Conservation (phyloP, 495 filamentous ascomycete genomes). For the Lasiosphaeriaceae sp. region DNA sequence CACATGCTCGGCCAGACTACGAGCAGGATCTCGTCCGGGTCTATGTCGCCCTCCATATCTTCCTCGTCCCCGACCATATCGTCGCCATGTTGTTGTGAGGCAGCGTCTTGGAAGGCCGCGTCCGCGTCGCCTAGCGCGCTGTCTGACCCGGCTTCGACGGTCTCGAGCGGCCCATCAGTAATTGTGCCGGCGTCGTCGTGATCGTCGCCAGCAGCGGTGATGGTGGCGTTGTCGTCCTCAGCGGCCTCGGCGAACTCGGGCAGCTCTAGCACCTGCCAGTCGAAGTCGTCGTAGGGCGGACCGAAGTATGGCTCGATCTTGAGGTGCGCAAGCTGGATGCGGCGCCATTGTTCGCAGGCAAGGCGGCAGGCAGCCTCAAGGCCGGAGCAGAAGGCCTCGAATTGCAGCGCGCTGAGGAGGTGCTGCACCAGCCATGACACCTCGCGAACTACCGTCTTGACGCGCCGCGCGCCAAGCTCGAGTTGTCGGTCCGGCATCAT, state of each 20-base stretch:
- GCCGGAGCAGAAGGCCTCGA: constrained; percentile 29
- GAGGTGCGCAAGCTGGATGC: constrained; percentile 30
- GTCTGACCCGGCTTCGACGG: constrained; percentile 13
- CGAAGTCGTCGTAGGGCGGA: constrained; percentile 37
- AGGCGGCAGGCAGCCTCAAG: constrained; percentile 31
- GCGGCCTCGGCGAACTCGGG: constrained; percentile 27
- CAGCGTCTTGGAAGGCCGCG: neutral
- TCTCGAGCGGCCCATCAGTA: constrained; percentile 21
- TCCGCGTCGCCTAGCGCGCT: constrained; percentile 5
- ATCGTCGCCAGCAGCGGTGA: constrained; percentile 1
- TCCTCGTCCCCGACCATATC: constrained; percentile 8
- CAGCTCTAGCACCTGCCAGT: constrained; percentile 36
- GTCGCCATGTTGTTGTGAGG: neutral
- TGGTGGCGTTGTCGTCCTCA: constrained; percentile 4
- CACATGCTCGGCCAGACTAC: constrained; percentile 39
- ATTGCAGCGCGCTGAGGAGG: constrained; percentile 28
- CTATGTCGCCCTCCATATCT: constrained; percentile 21
- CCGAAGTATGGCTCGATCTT: constrained; percentile 40
- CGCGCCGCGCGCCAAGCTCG: constrained; percentile 26
- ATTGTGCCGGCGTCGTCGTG: neutral
- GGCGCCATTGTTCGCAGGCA: constrained; percentile 34
- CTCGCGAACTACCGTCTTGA: constrained; percentile 34
- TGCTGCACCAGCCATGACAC: constrained; percentile 38
- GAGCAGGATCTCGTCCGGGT: constrained; percentile 33
- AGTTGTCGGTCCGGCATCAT: constrained; percentile 30